Conservation (phyloP, 495 filamentous ascomycete genomes). For the Lasiosphaeris hirsuta region DNA sequence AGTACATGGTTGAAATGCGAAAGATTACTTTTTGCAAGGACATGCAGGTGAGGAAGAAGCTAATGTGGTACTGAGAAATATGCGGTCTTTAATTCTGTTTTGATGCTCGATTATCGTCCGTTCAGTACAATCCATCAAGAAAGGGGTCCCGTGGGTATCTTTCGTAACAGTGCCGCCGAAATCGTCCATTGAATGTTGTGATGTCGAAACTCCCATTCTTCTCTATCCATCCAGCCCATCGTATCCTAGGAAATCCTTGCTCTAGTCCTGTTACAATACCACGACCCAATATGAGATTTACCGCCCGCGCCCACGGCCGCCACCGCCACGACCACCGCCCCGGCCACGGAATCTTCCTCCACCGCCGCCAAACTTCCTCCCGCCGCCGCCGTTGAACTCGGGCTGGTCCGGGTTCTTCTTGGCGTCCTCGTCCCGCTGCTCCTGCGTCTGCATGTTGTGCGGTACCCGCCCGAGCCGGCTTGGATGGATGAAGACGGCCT, state of each 20-base stretch:
- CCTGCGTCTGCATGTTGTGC: conserved; percentile 13
- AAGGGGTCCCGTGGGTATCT: conserved; percentile 11
- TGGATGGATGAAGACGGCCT: conserved; percentile 29
- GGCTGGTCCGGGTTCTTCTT: conserved; percentile 4
- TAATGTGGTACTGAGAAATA: not conserved
- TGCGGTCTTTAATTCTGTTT: not conserved
- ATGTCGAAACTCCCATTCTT: not conserved
- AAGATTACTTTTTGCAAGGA: conserved; percentile 10
- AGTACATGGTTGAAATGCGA: conserved; percentile 29
- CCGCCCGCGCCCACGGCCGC: conserved; percentile 9
- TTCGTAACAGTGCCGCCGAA: conserved; percentile 1
- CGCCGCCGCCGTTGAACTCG: conserved; percentile 10
- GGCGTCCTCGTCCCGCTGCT: conserved; percentile 1
- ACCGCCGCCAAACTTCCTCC: conserved; percentile 1
- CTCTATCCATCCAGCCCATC: not conserved
- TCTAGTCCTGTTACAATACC: too few relatives aligned
- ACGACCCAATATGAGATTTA: not conserved
- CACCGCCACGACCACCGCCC: conserved; percentile 13
- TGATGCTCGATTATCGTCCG: not conserved
- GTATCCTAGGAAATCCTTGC: too few relatives aligned
- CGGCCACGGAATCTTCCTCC: conserved; percentile 6
- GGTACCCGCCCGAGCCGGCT: conserved; percentile 25
- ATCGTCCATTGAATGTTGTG: not conserved
- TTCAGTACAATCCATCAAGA: not conserved
- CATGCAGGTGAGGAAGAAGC: not conserved